Base-by-base conservation (phyloP, 2,329 filamentous ascomycete genomes). In the Fusarium virguliforme region DNA sequence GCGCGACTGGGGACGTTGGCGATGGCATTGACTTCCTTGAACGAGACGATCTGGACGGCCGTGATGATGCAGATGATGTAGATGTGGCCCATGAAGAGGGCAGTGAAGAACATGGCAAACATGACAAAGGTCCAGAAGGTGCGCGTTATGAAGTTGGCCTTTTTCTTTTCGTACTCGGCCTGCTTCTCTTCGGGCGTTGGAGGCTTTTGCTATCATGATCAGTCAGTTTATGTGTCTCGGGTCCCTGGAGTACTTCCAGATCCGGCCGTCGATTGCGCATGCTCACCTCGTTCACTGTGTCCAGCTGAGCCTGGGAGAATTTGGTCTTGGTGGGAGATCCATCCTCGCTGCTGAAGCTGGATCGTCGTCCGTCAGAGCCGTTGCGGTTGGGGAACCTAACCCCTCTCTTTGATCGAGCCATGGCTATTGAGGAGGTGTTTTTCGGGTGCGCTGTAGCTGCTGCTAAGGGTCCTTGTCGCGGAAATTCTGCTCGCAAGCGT, bases 21-120 rank as follows among this genome's bases (percentile, higher is more conserved):
- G 77, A 99, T 98, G 71, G 95, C 95, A 79, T 99, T 98, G 77
- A 99, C 96, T 83, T 99, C 96, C 85, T 98, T 98, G 89, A 98
- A 99, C 62, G 94, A 98, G 75, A 99, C 89, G 80, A 99, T 95
- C 83, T 99, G 96, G 67, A 99, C 88, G 54, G 92, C 93, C 30
- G 96, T 98, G 75, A 98, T 93, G 79, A 98, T 91, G 76, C 91
- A 91, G 79, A 99, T 94, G 80, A 99, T 93, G 86, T 98, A 99
- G 81, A 99, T 94, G 83, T 99, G 96, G 68, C 96, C 96, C 78
- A 95, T 94, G 84, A 98, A 97, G 82, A 99, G 92, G 72, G 94
- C 90, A 63, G 89, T 88, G 83, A 98, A 98, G 88, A 99, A 99
- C 78, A 90, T 88, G 60, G 86, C 92, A 76, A 99, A 97, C 96